Evolutionary conservation across 1,284 basidiomycete species (phyloP), one percentile per base, ranked within the genome.

Genomic region (Cryptococcus jaspeensis): DNA sequence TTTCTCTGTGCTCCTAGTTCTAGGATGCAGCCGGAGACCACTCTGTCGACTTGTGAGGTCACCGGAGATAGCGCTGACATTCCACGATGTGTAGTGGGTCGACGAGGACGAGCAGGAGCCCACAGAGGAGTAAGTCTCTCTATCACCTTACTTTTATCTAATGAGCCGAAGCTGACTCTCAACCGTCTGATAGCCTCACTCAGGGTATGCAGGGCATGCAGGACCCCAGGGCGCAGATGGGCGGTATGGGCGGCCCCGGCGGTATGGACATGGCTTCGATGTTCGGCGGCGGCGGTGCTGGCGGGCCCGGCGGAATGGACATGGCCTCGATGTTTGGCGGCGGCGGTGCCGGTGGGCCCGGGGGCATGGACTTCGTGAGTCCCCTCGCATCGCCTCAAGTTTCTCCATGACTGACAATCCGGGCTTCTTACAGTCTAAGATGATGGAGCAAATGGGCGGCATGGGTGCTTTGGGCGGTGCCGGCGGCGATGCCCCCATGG

Each of bases 91-190:
- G 42, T 46, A 63, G 79, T 96, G 92, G 92, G 88, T 89, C 50
- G 92, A 95, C 73, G 92, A 96, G 80, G 92, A 96, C 72, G 92
- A 96, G 77, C 92, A 96, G 79, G 88, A 90, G 36, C 87, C 81
- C 49, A 69, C 70, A 53, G 76, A 70, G 42, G 60, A 79, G 70
- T 73, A 53, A 69, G 70, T 69, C 15, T 45, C 28, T 46, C 0
- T 12, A 5, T 39, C 25, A 23, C 35, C 16, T 28, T 2, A 39
- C 41, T 20, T 8, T 28, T 2, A 39, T 37, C 15, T 8, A 28
- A 23, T 7, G 16, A 35, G 36, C 16, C 12, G n/a, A 40, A 42
- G 40, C 48, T 59, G 36, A 53, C 44, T 37, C 18, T 22, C 39
- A 28, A 43, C n/a, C 35, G 39, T 58, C 55, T 32, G 47, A 50